These are phyloP conservation scores for Leccinum subrobustum DNA, from an alignment of 1,284 basidiomycete genomes.

Conservation along the genomic window DNA sequence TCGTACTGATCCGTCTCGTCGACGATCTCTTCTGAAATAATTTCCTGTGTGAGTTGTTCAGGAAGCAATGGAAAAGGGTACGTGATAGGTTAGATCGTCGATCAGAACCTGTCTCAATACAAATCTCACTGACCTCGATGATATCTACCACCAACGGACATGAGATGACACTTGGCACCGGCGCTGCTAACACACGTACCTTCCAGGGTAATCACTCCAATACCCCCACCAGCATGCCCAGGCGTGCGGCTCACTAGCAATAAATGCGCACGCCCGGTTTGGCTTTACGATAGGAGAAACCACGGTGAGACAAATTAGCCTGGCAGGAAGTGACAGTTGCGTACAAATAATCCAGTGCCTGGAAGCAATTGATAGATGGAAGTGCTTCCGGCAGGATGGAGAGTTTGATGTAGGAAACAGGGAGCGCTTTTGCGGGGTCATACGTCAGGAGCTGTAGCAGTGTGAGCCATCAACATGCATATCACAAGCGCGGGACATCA, in stretches of 20 bases:
- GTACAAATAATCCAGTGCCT: conserved; percentile 83
- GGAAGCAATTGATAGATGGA: conserved; percentile 84
- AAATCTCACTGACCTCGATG: conserved; percentile 51
- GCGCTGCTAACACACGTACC: conserved; percentile 37
- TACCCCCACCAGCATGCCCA: conserved; percentile 75
- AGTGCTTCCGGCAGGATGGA: conserved; percentile 90
- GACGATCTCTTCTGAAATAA: conserved; percentile 85
- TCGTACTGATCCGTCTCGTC: conserved; percentile 90
- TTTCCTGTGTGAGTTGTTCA: conserved; percentile 47
- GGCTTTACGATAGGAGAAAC: conserved; percentile 51
- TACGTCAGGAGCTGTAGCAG: conserved; percentile 71
- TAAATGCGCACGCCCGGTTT: conserved; percentile 93
- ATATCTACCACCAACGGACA: conserved; percentile 47
- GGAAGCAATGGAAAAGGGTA: neutral
- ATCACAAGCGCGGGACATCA: neutral
- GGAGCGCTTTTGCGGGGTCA: conserved; percentile 79
- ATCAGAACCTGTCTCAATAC: neutral
- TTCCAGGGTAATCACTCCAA: conserved; percentile 82
- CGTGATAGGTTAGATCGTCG: conserved; percentile 21
- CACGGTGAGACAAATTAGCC: conserved; percentile 31
- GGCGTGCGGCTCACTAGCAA: conserved; percentile 85
- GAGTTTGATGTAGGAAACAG: conserved; percentile 73
- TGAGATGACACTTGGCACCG: neutral
- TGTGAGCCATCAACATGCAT: neutral
- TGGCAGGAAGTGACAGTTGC: conserved; percentile 20